These are phyloP conservation scores for Nitzschia sp. DNA, from an alignment of 108 stramenopile species.

Conservation along the genomic window DNA sequence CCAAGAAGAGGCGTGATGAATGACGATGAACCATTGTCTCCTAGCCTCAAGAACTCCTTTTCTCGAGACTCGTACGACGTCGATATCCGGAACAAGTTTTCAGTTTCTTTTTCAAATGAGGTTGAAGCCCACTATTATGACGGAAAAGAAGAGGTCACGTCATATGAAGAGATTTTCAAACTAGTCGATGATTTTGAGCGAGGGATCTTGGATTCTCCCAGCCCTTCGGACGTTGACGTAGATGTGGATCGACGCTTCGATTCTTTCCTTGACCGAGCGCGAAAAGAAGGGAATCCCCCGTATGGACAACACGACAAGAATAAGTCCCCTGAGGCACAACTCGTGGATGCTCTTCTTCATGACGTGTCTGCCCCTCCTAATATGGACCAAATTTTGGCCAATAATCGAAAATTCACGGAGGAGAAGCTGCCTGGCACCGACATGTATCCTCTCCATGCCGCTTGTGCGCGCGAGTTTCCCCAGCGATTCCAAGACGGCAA, in stretches of 20 bases:
- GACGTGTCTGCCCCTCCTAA: slow-evolving; percentile 15
- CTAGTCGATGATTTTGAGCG: neutral
- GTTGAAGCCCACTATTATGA: slow-evolving; percentile 22
- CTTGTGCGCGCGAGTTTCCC: slow-evolving; percentile 36
- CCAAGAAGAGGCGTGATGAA: neutral
- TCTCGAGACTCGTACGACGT: slow-evolving; percentile 26
- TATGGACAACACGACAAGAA: neutral
- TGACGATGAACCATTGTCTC: slow-evolving; percentile 2
- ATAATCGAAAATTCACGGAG: slow-evolving; percentile 15
- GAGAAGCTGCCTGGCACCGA: slow-evolving; percentile 15
- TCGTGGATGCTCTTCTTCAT: neutral
- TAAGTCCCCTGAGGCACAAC: neutral
- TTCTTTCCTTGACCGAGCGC: neutral
- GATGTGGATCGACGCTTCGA: neutral
- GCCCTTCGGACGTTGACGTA: neutral
- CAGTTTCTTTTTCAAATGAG: slow-evolving; percentile 29
- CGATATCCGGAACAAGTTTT: neutral
- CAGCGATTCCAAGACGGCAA: slow-evolving; percentile 29
- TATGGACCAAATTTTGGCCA: slow-evolving; percentile 12
- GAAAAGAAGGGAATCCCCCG: neutral
- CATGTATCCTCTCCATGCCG: slow-evolving; percentile 33
- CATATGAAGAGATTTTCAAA: neutral
- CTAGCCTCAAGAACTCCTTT: slow-evolving; percentile 1
- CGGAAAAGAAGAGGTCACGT: neutral
- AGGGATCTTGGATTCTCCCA: neutral